Evolutionary conservation across 2,329 filamentous ascomycete genomes (phyloP).

Genomic region (Ascocoryne sarcoides): DNA sequence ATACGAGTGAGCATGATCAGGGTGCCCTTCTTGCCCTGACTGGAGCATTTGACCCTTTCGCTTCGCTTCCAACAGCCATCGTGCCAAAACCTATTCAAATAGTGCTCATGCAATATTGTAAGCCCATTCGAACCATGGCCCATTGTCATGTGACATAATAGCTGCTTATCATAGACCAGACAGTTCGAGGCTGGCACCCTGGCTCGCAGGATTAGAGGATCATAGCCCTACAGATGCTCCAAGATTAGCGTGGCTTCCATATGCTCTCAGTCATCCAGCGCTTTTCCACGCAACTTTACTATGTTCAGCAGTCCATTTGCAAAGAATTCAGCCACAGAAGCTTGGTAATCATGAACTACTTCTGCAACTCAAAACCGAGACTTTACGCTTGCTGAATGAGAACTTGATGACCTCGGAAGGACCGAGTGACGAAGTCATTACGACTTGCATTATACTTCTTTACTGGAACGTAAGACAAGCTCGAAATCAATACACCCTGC

Average conservation of each 20-base stretch:
- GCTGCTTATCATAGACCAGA: constrained; percentile 6
- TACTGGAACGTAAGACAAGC: constrained; percentile 14
- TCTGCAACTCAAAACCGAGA: constrained; percentile 16
- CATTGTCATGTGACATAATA: not conserved
- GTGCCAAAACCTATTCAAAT: constrained; percentile 9
- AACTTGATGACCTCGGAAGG: constrained; percentile 10
- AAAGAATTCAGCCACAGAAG: constrained; percentile 10
- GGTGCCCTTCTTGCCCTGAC: not conserved
- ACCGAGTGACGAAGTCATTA: constrained; percentile 18
- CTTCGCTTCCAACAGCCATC: constrained; percentile 4
- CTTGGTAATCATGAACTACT: constrained; percentile 8
- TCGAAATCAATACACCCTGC: not conserved
- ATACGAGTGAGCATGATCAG: constrained; percentile 7
- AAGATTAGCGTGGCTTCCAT: constrained; percentile 11
- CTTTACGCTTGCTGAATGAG: constrained; percentile 17
- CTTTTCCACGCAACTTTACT: constrained; percentile 19
- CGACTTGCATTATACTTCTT: constrained; percentile 15
- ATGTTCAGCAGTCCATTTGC: constrained; percentile 15
- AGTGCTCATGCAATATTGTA: constrained; percentile 13
- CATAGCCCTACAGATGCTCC: not conserved
- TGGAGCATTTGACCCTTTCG: constrained; percentile 8
- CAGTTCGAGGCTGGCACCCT: constrained; percentile 11
- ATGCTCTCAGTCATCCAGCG: constrained; percentile 13
- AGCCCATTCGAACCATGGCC: not conserved
- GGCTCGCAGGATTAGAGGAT: constrained; percentile 14